phyloP scores from a whole-genome alignment of 2,329 filamentous ascomycete genomes.

The Zasmidium citrigriseum region DNA sequence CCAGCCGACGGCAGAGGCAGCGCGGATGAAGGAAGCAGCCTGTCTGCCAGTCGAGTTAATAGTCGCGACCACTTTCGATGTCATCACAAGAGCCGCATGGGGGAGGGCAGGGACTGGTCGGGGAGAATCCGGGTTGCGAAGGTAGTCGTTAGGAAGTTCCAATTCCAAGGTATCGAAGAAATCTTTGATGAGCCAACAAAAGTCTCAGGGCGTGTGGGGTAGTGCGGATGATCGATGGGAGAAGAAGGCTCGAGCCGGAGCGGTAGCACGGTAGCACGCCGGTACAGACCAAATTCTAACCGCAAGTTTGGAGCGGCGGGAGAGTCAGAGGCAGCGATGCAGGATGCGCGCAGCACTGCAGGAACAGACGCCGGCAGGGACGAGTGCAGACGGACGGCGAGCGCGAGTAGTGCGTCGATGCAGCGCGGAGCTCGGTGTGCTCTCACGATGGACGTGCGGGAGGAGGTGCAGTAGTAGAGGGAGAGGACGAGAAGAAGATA shows the following conservation, averaged over 20 bases:
- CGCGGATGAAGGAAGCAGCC: constrained; percentile 90
- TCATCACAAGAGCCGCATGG: constrained; percentile 29
- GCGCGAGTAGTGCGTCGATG: not conserved
- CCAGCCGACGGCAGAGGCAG: constrained; percentile 91
- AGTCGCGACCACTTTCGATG: constrained; percentile 78
- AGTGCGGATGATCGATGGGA: constrained; percentile 1
- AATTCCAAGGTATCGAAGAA: constrained; percentile 3
- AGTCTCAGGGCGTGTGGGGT: constrained; percentile 2
- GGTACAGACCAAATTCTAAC: not conserved
- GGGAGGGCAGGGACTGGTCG: constrained; percentile 3
- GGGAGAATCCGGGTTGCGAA: not conserved
- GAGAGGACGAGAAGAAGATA: not conserved
- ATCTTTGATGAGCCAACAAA: constrained; percentile 2
- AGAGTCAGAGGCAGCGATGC: not conserved
- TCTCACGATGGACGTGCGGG: not conserved
- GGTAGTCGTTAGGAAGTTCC: not conserved
- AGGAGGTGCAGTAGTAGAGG: too few species aligned
- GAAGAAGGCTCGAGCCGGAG: constrained; percentile 5
- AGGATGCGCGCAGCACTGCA: not conserved
- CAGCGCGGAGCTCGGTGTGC: not conserved
- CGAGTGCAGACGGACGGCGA: not conserved
- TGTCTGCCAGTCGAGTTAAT: constrained; percentile 96
- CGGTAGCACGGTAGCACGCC: constrained; percentile 3
- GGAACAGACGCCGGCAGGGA: not conserved
- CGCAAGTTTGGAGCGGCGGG: not conserved